phyloP scores from a whole-genome alignment of 2,329 filamentous ascomycete genomes.

The Paecilomyces sp. region DNA sequence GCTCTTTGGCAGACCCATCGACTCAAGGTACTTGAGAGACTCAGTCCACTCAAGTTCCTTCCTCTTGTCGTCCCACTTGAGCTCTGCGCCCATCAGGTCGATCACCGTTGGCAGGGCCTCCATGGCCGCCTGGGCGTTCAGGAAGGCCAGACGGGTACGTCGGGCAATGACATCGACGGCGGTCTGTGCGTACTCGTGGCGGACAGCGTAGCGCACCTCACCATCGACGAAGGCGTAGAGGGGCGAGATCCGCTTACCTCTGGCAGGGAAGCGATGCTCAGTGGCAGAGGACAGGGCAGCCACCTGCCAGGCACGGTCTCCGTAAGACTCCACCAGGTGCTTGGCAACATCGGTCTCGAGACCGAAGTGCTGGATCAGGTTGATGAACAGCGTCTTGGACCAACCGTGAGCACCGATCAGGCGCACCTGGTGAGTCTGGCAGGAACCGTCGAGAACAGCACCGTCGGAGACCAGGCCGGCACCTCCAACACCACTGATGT shows the following conservation, averaged over 20 bases:
- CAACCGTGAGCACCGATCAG: constrained; percentile 80
- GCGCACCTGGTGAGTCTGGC: constrained; percentile 76
- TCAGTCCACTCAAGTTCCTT: constrained; percentile 79
- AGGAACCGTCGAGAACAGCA: constrained; percentile 63
- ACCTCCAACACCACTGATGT: constrained; percentile 64
- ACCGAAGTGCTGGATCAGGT: constrained; percentile 87
- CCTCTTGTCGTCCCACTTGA: constrained; percentile 66
- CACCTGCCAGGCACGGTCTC: constrained; percentile 87
- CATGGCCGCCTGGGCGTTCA: constrained; percentile 85
- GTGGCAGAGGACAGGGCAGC: constrained; percentile 73
- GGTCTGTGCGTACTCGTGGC: constrained; percentile 86
- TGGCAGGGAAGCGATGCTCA: constrained; percentile 70
- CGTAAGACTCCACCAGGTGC: constrained; percentile 80
- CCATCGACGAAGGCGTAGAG: constrained; percentile 90
- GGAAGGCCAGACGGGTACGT: constrained; percentile 75
- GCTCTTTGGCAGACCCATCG: constrained; percentile 55
- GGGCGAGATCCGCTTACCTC: constrained; percentile 69
- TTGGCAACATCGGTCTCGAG: constrained; percentile 87
- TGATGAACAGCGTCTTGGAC: constrained; percentile 89
- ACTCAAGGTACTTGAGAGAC: constrained; percentile 50
- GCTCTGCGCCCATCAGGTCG: constrained; percentile 79
- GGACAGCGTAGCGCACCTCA: constrained; percentile 80
- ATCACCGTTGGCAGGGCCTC: constrained; percentile 80
- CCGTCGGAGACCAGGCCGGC: constrained; percentile 64
- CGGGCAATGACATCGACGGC: constrained; percentile 82